Evolutionary conservation across 2,329 filamentous ascomycete genomes (phyloP), one percentile per base, ranked within the genome.

Genomic region (Botrytis squamosa): DNA sequence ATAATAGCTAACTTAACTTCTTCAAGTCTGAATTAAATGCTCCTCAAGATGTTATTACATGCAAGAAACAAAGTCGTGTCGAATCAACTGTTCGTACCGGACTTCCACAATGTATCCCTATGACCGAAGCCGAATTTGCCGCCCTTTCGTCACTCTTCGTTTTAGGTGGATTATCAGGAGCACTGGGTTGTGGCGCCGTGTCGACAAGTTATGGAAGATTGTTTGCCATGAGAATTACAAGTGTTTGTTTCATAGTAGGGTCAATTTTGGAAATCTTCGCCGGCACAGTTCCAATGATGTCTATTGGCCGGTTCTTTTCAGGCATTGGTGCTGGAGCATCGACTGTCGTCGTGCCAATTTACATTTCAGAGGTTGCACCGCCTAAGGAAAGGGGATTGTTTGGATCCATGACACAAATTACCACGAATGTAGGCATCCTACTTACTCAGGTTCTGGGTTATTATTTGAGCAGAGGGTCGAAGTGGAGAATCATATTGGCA

Each of bases 281-380:
- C 0, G 84, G 86, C 4, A 89, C 87, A 57, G 91, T 97, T 29
- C 83, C 86, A 4, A 81, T 92, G 44, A 86, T 99, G 83, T 88
- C 89, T 0, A 75, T 93, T 25, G 96, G 95, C 8, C 88, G 96
- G 36, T 85, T 97, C 36, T 81, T 98, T 22, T 91, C 93, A 14
- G 96, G 96, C 18, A 81, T 97, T 2, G 95, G 93, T 10, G 94
- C 94, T 9, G 96, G 96, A 36, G 93, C 94, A 3, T 90, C 94
- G 1, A 95, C 96, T 4, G 96, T 99, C 33, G 93, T 98, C 52
- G 94, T 97, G 4, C 96, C 96, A 0, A 89, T 99, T 33, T 99
- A 97, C 85, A 94, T 99, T 78, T 95, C 94, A 64, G 96, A 99
- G 83, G 88, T 98, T 40, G 91, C 95, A 0, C 96, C 95, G 6